Conservation (phyloP, 495 filamentous ascomycete species). For the Bacidia rubella region DNA sequence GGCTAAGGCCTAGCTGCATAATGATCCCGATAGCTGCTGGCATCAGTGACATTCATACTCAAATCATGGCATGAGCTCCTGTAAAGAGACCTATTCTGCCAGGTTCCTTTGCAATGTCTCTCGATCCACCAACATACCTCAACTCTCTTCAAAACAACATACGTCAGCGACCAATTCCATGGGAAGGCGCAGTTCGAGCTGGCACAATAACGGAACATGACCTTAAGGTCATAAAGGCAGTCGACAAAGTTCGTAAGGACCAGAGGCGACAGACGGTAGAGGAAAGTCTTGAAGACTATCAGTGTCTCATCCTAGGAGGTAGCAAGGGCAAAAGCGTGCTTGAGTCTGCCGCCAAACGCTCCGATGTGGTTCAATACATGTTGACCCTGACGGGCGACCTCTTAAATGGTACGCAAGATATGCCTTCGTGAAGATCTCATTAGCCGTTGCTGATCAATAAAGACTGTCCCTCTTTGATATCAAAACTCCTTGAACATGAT, state of each 20-base stretch:
- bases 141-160: conserved; percentile 89
- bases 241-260: conserved; percentile 88
- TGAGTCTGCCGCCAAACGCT: conserved; percentile 60
- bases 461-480: conserved; percentile 69
- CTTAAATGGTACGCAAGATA: conserved; percentile 51
- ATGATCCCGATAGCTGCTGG: no score
- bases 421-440: neutral
- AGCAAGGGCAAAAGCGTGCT: conserved; percentile 61
- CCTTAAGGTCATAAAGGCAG: conserved; percentile 89
- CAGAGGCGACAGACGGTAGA: conserved; percentile 74
- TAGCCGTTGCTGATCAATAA: conserved; percentile 15
- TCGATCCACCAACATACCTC: conserved; percentile 84
- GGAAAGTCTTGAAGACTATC: conserved; percentile 62
- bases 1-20: no score
- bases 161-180: conserved; percentile 83
- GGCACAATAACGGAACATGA: conserved; percentile 90
- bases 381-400: conserved; percentile 80
- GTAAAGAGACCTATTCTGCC: no score
- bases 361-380: conserved; percentile 88
- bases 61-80: no score
- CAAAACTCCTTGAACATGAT: conserved; percentile 58
- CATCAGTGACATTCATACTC: no score
- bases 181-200: conserved; percentile 92
- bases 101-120: conserved; percentile 48
- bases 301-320: conserved; percentile 62